Percentiles rank a stretch among this genome's conserved stretches.
Conservation (phyloP, 2,329 filamentous ascomycete genomes). For the Diplodia intermedia region DNA sequence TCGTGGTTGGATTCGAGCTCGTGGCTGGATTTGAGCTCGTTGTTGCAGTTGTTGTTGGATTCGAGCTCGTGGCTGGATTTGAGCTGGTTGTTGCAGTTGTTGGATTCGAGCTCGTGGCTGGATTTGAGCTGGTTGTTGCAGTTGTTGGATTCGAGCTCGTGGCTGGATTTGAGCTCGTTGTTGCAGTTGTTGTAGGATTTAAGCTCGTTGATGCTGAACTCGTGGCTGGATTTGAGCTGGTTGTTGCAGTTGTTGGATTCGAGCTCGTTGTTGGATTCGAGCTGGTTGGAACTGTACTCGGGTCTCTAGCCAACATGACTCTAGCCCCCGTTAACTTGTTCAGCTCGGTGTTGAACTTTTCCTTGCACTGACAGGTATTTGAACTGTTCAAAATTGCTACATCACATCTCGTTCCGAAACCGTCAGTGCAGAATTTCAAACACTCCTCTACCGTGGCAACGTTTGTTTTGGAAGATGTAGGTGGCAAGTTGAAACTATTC, state of each 20-base stretch:
- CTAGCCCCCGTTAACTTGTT: neutral
- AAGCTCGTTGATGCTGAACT: no score
- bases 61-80: no score
- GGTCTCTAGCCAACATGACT: conserved; percentile 6
- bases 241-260: neutral
- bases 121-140: no score
- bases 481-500: neutral
- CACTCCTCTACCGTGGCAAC: neutral
- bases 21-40: no score
- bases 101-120: no score
- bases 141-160: no score
- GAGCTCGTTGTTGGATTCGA: neutral
- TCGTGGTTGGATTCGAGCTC: no score
- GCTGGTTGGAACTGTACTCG: neutral
- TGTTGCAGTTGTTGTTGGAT: no score
- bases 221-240: neutral
- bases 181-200: no score
- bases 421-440: neutral
- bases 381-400: neutral
- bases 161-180: neutral
- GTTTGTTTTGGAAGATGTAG: neutral
- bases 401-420: neutral
- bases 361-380: neutral
- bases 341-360: neutral
- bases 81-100: no score